Percentiles rank a stretch among this genome's conserved stretches.
Conservation (phyloP, 805 yeast species). For the Huiozyma naganishii region DNA sequence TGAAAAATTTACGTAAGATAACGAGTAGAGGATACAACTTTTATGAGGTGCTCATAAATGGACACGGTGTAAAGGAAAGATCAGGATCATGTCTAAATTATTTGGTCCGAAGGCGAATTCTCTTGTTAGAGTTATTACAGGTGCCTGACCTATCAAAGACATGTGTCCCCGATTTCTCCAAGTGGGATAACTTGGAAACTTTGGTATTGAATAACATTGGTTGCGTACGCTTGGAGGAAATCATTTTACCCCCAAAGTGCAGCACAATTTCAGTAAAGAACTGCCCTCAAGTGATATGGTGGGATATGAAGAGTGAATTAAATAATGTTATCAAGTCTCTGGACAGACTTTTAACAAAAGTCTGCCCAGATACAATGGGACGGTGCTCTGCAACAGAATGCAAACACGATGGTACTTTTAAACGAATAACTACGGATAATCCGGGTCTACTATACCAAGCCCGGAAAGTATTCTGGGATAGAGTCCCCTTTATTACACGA, state of each 20-base stretch:
- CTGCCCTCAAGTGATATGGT: constrained; percentile 15
- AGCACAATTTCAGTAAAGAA: constrained; percentile 10
- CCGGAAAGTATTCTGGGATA: constrained; percentile 8
- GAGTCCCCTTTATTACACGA: constrained; percentile 6
- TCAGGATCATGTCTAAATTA: constrained; percentile 21
- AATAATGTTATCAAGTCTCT: not conserved
- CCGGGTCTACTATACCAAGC: constrained; percentile 1
- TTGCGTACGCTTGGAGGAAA: constrained; percentile 16
- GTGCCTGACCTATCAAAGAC: constrained; percentile 6
- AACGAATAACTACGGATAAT: no score
- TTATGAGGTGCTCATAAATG: constrained; percentile 19
- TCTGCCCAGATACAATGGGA: not conserved
- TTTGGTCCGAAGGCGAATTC: constrained; percentile 13
- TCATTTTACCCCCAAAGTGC: constrained; percentile 18
- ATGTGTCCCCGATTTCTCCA: constrained; percentile 17
- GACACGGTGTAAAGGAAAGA: constrained; percentile 23
- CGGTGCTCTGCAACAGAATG: not conserved
- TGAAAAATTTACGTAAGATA: constrained; percentile 15
- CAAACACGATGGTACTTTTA: not conserved
- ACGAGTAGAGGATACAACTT: constrained; percentile 12
- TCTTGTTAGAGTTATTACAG: constrained; percentile 10
- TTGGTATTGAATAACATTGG: constrained; percentile 10
- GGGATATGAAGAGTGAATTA: constrained; percentile 8
- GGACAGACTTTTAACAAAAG: no score
- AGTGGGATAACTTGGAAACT: constrained; percentile 21